phyloP scores from a whole-genome alignment of 2,329 filamentous ascomycete genomes.

The Didymella glomerata region DNA sequence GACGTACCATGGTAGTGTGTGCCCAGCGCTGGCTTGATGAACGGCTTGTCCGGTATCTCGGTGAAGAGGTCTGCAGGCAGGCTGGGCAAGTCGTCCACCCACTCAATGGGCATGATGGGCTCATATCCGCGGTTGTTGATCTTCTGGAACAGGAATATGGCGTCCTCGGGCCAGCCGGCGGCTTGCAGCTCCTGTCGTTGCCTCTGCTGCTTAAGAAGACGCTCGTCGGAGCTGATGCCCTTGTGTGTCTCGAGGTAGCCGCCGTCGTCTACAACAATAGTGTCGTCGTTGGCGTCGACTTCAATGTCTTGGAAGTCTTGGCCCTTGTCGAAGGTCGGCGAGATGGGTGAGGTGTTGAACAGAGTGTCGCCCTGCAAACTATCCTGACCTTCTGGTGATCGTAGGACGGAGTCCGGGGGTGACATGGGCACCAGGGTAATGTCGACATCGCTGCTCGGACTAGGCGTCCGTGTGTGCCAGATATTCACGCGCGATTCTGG shows the following conservation, averaged over 20 bases:
- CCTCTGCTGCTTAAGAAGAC: slow-evolving; percentile 23
- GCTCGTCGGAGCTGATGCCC: slow-evolving; percentile 35
- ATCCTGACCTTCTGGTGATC: slow-evolving; percentile 21
- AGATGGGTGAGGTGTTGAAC: slow-evolving; percentile 19
- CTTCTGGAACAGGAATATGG: slow-evolving; percentile 62
- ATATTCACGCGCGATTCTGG: slow-evolving; percentile 38
- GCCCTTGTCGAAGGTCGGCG: slow-evolving; percentile 13
- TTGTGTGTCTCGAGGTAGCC: slow-evolving; percentile 39
- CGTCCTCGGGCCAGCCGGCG: slow-evolving; percentile 60
- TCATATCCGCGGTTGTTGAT: slow-evolving; percentile 65
- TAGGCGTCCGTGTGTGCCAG: slow-evolving; percentile 39
- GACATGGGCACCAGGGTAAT: slow-evolving; percentile 42
- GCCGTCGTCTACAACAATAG: slow-evolving; percentile 46
- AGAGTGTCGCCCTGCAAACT: slow-evolving; percentile 45
- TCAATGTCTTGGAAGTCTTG: slow-evolving; percentile 28
- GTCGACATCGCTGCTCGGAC: slow-evolving; percentile 30
- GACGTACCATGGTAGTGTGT: slow-evolving; percentile 58
- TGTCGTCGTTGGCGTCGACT: slow-evolving; percentile 51
- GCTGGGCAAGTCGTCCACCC: slow-evolving; percentile 63
- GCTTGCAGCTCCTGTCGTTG: slow-evolving; percentile 47
- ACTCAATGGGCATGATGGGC: slow-evolving; percentile 61
- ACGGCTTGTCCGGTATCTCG: slow-evolving; percentile 51
- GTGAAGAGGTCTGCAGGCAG: slow-evolving; percentile 64
- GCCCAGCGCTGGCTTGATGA: slow-evolving; percentile 56
- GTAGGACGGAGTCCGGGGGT: slow-evolving; percentile 37